These are phyloP conservation scores for Lactifluus rugatus DNA, from an alignment of 768 basidiomycete species.

Conservation along the genomic window DNA sequence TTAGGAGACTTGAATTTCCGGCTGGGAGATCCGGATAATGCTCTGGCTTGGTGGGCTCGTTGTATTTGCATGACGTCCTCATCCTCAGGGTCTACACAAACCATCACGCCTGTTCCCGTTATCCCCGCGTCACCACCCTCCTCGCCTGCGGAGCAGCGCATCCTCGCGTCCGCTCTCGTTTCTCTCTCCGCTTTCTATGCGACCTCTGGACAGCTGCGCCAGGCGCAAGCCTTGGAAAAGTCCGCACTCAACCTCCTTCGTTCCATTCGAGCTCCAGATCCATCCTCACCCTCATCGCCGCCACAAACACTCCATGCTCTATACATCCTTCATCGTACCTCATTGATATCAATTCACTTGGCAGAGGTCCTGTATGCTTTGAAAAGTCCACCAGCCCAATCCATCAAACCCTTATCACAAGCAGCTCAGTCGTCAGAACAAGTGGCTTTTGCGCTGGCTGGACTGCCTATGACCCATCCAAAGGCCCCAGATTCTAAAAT, in stretches of 20 bases:
- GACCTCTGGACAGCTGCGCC: slow-evolving; percentile 41
- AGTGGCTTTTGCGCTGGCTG: slow-evolving; percentile 46
- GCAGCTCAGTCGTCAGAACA: slow-evolving; percentile 63
- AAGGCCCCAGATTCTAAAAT: slow-evolving; percentile 29
- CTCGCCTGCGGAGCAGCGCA: slow-evolving; percentile 56
- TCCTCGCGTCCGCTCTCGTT: slow-evolving; percentile 48
- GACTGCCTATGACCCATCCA: slow-evolving; percentile 30
- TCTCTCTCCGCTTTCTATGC: slow-evolving; percentile 68
- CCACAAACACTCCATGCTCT: slow-evolving; percentile 54
- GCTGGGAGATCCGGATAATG: slow-evolving; percentile 42
- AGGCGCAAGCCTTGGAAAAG: slow-evolving; percentile 52
- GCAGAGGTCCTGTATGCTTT: slow-evolving; percentile 60
- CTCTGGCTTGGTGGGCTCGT: slow-evolving; percentile 59
- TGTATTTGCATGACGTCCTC: slow-evolving; percentile 37
- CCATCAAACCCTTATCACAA: slow-evolving; percentile 45
- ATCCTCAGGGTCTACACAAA: slow-evolving; percentile 25
- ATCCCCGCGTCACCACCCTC: slow-evolving; percentile 36
- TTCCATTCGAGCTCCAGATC: slow-evolving; percentile 39
- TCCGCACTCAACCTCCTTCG: slow-evolving; percentile 45
- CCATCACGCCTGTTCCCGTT: slow-evolving; percentile 15
- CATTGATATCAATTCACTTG: slow-evolving; percentile 62
- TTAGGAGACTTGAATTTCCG: slow-evolving; percentile 56
- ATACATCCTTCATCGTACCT: slow-evolving; percentile 61
- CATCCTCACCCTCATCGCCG: slow-evolving; percentile 36
- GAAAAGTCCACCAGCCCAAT: slow-evolving; percentile 32